Base-by-base conservation (phyloP, 2,329 filamentous ascomycete genomes). In the Kalaharituber pfeilii region DNA sequence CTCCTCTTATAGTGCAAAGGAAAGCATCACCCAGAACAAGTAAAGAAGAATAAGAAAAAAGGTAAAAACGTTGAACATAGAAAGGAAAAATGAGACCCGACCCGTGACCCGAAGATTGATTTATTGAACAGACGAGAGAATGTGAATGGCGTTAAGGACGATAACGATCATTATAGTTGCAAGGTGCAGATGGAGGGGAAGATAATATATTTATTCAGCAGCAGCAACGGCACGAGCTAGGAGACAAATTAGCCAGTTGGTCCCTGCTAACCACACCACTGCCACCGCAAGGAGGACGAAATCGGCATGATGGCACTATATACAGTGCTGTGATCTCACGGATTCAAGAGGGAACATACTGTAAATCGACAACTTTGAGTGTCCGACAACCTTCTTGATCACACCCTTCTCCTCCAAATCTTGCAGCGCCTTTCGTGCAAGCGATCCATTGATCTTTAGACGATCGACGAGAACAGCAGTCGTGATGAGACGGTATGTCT, bases 381-480 rank as follows among this genome's bases (percentile, higher is more conserved):
- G 93, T 65, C 80, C 80, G 65, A 96, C 86, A 67, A 98, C 79
- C 75, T 93, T 89, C 82, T 91, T 94, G 78, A 98, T 98, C 74
- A 86, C 80, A 67, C 89, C 91, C 81, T 88, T 91, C 79, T 93
- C 86, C 82, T 96, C 89, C 67, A 96, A 79, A 70, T 96, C 89
- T 70, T 77, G 77, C 65, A 96, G 77, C 73, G 86, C 89, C 75
- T 79, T 77, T 70, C 91, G 82, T 66, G 91, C 91, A 69, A 98
- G 78, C 67, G 86, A 94, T 70, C 91, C 93, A 79, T 98, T 98
- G 80, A 98, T 93, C 87, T 98, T 98, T 74, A 98, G 81, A 75
- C 91, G 82, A 76, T 98, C 91, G 80, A 98, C 91, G 69, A 98
- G 87, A 68, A 86, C 89, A 69, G 91, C 88, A 69, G 96, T 84